Evolutionary conservation across 2,329 filamentous ascomycete genomes (phyloP), one percentile per base, ranked within the genome.

Genomic region (Purpureocillium takamizusanense): DNA sequence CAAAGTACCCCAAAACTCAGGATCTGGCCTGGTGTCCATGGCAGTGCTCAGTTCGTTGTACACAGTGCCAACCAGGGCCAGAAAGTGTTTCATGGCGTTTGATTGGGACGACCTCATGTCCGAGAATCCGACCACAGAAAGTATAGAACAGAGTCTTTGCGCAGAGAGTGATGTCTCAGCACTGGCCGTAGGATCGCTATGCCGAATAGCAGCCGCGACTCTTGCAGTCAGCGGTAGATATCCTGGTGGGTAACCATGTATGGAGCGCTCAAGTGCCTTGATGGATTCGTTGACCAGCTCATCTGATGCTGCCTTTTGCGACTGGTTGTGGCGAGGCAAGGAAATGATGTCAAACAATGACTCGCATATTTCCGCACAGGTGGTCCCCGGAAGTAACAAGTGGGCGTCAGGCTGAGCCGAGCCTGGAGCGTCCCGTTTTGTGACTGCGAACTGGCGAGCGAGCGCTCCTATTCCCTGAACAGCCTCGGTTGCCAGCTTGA

Each of bases 41-140:
- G 60, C 55, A 7, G 51, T 53, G 37, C 57, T 50, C 0, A 73
- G 45, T 45, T 63, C 54, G 34, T 50, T 35, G 17, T 57, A 36
- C 5, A 72, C 44, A 2, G 55, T 49, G 30, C 57, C 52, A 18
- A 60, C 48, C 14, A 69, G 56, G 6, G 55, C 59, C 10, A 69
- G 40, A 38, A 68, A 68, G 42, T 71, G 62, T 12, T 51, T 41
- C n/a, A 69, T 51, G 2, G 55, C 52, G 6, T 50, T 46, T 2
- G 46, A 46, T 4, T 48, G 41, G 8, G 33, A 42, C 2, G 41
- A 46, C 1, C 61, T 59, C 1, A 63, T 42, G 31, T 62, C 55
- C 2, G 69, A 72, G 49, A 69, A 73, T 21, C 69, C 68, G 35
- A 76, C 58, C 38, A 65, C 70, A 3, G 67, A 67, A 3, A 78